phyloP scores from a whole-genome alignment of 1,284 basidiomycete genomes.

The Puccinia brachypodii region DNA sequence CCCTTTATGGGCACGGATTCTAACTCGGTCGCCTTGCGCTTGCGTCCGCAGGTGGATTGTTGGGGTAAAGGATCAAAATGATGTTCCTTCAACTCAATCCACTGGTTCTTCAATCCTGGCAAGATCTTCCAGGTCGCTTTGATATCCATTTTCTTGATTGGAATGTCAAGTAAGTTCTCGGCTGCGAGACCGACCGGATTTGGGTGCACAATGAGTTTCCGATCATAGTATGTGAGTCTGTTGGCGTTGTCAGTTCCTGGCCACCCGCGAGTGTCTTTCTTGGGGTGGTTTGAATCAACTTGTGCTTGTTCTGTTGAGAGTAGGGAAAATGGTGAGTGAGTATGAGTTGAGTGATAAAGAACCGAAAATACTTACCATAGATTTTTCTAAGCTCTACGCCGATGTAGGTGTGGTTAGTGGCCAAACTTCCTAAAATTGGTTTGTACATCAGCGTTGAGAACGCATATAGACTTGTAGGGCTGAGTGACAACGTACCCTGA shows the following conservation, averaged over 20 bases:
- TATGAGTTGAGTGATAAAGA: background rate
- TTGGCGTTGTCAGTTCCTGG: background rate
- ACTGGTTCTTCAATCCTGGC: background rate
- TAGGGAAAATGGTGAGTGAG: background rate
- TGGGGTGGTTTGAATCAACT: background rate
- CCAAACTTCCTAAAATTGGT: background rate
- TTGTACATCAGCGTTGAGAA: no score
- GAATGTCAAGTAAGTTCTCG: background rate
- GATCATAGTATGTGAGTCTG: background rate
- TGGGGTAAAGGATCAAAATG: background rate
- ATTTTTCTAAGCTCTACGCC: background rate
- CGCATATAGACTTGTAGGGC: no score
- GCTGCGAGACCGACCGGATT: background rate
- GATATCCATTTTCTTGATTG: background rate
- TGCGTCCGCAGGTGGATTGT: background rate
- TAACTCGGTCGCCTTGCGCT: no score
- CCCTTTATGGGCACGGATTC: no score
- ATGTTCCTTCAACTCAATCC: background rate
- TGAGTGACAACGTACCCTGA: no score
- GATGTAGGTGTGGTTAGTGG: background rate
- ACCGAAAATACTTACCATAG: background rate
- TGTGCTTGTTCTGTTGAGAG: background rate
- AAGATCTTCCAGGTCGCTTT: background rate
- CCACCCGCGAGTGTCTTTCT: background rate
- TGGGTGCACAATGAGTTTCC: background rate